Evolutionary conservation across 2,329 filamentous ascomycete species (phyloP), one percentile per base, ranked within the genome.

Genomic region (Xylariaceae sp.): DNA sequence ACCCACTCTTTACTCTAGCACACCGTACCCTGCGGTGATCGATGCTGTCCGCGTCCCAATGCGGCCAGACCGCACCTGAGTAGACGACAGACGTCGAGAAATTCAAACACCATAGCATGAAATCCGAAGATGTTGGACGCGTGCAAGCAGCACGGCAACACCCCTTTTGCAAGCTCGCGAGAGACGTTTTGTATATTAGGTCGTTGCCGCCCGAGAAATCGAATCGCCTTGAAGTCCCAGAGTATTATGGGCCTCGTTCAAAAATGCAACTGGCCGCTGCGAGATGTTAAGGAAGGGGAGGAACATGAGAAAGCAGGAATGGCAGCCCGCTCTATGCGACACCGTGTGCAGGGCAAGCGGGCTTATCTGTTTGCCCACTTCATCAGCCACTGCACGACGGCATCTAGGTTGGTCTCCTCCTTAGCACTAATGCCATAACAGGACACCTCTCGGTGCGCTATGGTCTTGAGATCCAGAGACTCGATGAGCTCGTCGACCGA

Each of bases 391-490:
- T 96, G 89, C 65, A 99, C 79, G 49, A 99, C 94, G 6, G 92
- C 94, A 68, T 99, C 92, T 61, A 99, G 84, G 74, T 99, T 99
- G 54, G 92, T 99, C 75, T 99, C 94, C 71, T 97, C 92, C 73
- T 97, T 97, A 57, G 92, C 94, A 71, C 92, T 96, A 75, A 99
- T 96, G 58, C 92, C 92, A 72, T 99, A 99, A 75, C 94, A 97
- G 75, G 90, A 96, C 64, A 99, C 92, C 72, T 99, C 94, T 51
- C 94, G 89, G 66, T 90, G 87, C 56, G 86, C 88, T 70, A 99
- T 91, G 63, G 83, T 84, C 71, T 94, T 95, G 54, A 99, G 80
- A 65, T 96, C 86, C 73, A 99, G 81, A 59, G 86, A 86, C 57
- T 96, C 92, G 74, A 99, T 97, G 68, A 99, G 75, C 72, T 97